Conservation (phyloP, 2,329 filamentous ascomycete species). For the Talaromyces piceae region DNA sequence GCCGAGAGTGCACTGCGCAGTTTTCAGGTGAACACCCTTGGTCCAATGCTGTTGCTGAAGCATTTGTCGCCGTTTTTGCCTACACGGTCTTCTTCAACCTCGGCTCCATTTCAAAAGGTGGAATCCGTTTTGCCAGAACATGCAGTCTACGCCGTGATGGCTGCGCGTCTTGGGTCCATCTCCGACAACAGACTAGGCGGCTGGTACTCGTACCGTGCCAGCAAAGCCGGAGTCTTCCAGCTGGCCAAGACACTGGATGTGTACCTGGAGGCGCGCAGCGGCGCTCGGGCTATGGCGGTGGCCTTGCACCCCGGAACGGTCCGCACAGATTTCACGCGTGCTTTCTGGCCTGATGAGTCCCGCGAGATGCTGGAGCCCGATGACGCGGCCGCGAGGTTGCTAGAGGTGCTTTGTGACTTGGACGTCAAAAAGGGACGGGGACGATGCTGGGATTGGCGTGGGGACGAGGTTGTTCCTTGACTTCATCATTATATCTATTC, state of each 20-base stretch:
- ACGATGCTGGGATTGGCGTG: constrained; percentile 63
- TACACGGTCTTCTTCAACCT: constrained; percentile 40
- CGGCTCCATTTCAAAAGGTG: constrained; percentile 17
- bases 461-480: constrained; percentile 51
- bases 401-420: constrained; percentile 49
- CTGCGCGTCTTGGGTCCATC: constrained; percentile 68
- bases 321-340: constrained; percentile 62
- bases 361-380: constrained; percentile 63
- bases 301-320: constrained; percentile 76
- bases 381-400: constrained; percentile 58
- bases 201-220: constrained; percentile 75
- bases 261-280: constrained; percentile 51
- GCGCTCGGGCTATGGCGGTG: constrained; percentile 58
- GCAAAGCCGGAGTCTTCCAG: constrained; percentile 67
- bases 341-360: constrained; percentile 57
- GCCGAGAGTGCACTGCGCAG: constrained; percentile 56
- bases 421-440: constrained; percentile 46
- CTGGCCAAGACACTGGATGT: constrained; percentile 65
- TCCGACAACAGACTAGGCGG: constrained; percentile 66
- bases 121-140: constrained; percentile 37
- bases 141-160: constrained; percentile 66
- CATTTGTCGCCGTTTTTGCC: constrained; percentile 66
- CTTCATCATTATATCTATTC: too few species aligned
- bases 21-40: constrained; percentile 66
- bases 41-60: constrained; percentile 69